Evolutionary conservation across 768 basidiomycete species (phyloP).

Genomic region (Termitomyces sp.): DNA sequence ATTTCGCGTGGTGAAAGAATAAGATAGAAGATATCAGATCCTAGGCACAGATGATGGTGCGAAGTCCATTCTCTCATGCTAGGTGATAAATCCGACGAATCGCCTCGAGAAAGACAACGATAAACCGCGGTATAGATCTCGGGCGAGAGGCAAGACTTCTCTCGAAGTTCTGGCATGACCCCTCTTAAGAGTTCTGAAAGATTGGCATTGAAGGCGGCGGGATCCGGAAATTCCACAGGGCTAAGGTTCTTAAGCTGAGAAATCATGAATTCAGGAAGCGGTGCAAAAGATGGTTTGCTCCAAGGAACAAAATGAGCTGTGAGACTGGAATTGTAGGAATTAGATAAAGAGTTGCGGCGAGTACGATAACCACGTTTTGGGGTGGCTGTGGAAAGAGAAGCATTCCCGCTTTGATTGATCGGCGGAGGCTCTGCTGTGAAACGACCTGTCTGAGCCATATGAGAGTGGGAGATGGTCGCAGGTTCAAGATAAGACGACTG

Average conservation of each 20-base stretch:
- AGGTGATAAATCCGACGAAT: slow-evolving; percentile 28
- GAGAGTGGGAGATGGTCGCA: neutral
- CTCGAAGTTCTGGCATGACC: slow-evolving; percentile 49
- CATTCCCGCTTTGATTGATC: neutral
- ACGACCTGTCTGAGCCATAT: slow-evolving; percentile 20
- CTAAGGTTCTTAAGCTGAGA: slow-evolving; percentile 48
- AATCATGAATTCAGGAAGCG: slow-evolving; percentile 52
- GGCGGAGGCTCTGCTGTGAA: slow-evolving; percentile 23
- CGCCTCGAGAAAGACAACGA: slow-evolving; percentile 38
- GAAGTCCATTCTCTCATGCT: slow-evolving; percentile 44
- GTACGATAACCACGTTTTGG: neutral
- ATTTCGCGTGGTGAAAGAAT: slow-evolving; percentile 57
- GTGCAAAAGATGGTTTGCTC: slow-evolving; percentile 50
- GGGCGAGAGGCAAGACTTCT: slow-evolving; percentile 51
- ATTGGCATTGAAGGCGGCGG: slow-evolving; percentile 44
- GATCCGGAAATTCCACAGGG: slow-evolving; percentile 54
- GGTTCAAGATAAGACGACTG: slow-evolving; percentile 16
- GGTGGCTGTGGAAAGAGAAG: neutral
- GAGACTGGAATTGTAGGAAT: neutral
- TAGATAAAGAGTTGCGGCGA: neutral
- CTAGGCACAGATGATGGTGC: slow-evolving; percentile 56
- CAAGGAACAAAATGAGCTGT: slow-evolving; percentile 43
- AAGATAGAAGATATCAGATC: slow-evolving; percentile 52
- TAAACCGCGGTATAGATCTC: slow-evolving; percentile 51
- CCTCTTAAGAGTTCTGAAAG: slow-evolving; percentile 43